A percentile compares a stretch with the other conserved stretches of the same genome.
Evolutionary conservation across 495 filamentous ascomycete genomes (phyloP).

Genomic region (Penicillium parvum): DNA sequence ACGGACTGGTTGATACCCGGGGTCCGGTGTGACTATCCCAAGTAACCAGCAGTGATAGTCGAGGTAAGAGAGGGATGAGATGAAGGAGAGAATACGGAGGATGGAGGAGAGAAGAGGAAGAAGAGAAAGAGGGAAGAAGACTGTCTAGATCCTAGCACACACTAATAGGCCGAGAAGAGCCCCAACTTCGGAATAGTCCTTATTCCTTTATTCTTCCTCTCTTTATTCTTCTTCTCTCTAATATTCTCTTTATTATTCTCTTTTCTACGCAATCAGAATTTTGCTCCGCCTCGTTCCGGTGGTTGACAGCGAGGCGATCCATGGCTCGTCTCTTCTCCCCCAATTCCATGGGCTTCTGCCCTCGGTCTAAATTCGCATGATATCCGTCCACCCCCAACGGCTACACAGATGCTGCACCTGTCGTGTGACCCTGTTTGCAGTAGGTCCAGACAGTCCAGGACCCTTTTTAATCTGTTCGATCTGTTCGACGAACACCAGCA

Average conservation of each 20-base stretch:
- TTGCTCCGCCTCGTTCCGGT: slow-evolving; percentile 21
- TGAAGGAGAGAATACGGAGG: background rate
- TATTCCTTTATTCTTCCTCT: background rate
- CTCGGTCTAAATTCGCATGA: background rate
- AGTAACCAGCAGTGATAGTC: too few relatives aligned
- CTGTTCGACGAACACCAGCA: background rate
- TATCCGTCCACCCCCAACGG: slow-evolving; percentile 13
- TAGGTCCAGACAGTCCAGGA: background rate
- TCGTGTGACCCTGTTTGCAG: slow-evolving; percentile 1
- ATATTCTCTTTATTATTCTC: too few relatives aligned
- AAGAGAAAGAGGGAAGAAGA: background rate
- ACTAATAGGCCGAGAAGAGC: too few relatives aligned
- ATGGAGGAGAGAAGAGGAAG: background rate
- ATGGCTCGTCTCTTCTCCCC: background rate
- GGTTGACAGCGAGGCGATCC: slow-evolving; percentile 12
- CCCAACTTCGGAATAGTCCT: too few relatives aligned
- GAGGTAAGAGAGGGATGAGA: background rate
- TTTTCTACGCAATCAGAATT: background rate
- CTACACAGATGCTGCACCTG: slow-evolving; percentile 8
- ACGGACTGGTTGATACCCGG: slow-evolving; percentile 15
- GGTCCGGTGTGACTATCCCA: too few relatives aligned
- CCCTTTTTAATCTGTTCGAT: background rate
- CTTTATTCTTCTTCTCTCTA: too few relatives aligned
- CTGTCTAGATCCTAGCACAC: background rate
- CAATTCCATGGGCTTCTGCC: background rate